Conservation (phyloP, 2,329 filamentous ascomycete genomes). For the Talaromyces sp. region DNA sequence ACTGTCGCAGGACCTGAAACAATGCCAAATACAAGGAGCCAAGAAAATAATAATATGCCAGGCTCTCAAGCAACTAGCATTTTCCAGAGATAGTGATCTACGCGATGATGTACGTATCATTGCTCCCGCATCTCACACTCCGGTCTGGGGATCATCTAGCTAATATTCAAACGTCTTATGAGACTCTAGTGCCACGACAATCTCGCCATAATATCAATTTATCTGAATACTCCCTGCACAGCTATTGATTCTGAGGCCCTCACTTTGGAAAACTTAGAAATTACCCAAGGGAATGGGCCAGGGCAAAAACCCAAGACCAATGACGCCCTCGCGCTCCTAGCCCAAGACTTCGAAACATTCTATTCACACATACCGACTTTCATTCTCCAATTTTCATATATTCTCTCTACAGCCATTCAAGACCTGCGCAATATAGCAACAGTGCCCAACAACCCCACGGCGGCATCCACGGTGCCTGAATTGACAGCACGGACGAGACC, state of each 20-base stretch:
- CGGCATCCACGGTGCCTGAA: not conserved
- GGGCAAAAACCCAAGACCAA: constrained; percentile 12
- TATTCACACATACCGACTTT: constrained; percentile 33
- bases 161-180: not conserved
- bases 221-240: constrained; percentile 34
- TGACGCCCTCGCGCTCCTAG: constrained; percentile 35
- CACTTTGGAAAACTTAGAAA: constrained; percentile 9
- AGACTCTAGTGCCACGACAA: constrained; percentile 36
- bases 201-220: constrained; percentile 40
- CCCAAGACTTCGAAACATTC: constrained; percentile 40
- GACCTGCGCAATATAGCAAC: constrained; percentile 31
- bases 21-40: constrained; percentile 33
- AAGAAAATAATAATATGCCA: constrained; percentile 39
- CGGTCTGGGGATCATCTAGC: not conserved
- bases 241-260: constrained; percentile 22
- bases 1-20: constrained; percentile 37
- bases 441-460: constrained; percentile 20
- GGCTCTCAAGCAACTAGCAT: constrained; percentile 35
- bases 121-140: not conserved
- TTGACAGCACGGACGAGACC: not conserved
- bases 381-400: constrained; percentile 27
- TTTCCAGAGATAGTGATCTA: constrained; percentile 35
- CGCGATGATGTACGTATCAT: constrained; percentile 35
- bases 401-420: constrained; percentile 27
- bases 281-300: not conserved